phyloP scores from a whole-genome alignment of 192 early-diverging fungal species.

The Coemansia sp. region DNA sequence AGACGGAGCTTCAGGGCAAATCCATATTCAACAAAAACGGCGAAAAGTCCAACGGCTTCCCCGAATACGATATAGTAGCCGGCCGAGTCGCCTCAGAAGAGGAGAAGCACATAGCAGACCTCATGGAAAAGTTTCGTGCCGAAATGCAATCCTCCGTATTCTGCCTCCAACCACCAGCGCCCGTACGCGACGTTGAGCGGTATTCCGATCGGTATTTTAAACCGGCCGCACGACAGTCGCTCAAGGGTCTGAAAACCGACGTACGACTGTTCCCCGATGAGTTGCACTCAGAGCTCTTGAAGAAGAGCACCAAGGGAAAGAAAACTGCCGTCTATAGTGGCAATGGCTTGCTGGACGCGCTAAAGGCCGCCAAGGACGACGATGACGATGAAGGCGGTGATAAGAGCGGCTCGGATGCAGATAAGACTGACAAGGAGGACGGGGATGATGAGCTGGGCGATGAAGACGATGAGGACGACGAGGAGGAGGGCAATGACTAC shows the following conservation, averaged over 20 bases:
- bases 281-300: conserved; percentile 30
- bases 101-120: conserved; percentile 28
- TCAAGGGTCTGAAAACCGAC: conserved; percentile 37
- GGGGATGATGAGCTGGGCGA: conserved; percentile 21
- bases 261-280: conserved; percentile 47
- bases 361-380: conserved; percentile 32
- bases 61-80: conserved; percentile 25
- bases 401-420: conserved; percentile 15
- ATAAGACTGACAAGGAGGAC: conserved; percentile 12
- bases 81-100: conserved; percentile 22
- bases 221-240: conserved; percentile 11
- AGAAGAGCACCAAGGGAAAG: conserved; percentile 30
- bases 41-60: conserved; percentile 11
- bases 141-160: conserved; percentile 32
- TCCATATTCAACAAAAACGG: conserved; percentile 20
- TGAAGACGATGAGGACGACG: conserved; percentile 41
- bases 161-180: conserved; percentile 39
- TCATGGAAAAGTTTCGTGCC: conserved; percentile 26
- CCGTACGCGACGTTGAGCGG: conserved; percentile 41
- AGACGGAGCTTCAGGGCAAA: conserved; percentile 40
- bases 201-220: conserved; percentile 47
- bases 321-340: conserved; percentile 9
- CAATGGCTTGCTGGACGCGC: conserved; percentile 21
- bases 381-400: conserved; percentile 18
- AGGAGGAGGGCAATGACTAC: conserved; percentile 51